phyloP scores from a whole-genome alignment of 2,329 filamentous ascomycete genomes.

The Magnaporthiopsis incrustans region DNA sequence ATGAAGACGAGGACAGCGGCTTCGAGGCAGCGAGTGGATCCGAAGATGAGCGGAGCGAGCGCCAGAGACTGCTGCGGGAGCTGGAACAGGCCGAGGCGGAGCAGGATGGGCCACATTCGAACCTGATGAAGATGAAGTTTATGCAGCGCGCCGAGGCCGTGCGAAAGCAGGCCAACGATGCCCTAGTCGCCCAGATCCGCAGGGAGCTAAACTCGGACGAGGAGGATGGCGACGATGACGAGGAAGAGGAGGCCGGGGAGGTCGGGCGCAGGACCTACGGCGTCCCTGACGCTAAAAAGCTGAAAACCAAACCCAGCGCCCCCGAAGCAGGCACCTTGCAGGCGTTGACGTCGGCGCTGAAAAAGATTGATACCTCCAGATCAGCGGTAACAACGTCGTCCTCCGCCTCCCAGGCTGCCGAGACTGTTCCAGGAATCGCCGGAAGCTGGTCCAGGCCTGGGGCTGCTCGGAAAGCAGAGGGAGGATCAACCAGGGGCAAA shows the following conservation, averaged over 20 bases:
- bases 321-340: background rate
- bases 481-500: background rate
- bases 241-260: conserved; percentile 44
- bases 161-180: conserved; percentile 72
- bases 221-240: conserved; percentile 39
- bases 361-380: background rate
- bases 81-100: conserved; percentile 36
- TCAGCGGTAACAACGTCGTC: background rate
- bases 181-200: conserved; percentile 60
- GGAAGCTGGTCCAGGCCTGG: conserved; percentile 6
- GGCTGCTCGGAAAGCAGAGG: background rate
- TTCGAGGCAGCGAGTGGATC: conserved; percentile 37
- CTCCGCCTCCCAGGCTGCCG: background rate
- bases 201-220: conserved; percentile 61
- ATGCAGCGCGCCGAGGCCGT: conserved; percentile 84
- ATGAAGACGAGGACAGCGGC: conserved; percentile 29
- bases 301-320: conserved; percentile 6
- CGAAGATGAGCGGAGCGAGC: conserved; percentile 52
- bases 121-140: conserved; percentile 80
- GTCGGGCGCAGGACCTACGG: conserved; percentile 67
- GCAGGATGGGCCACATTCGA: conserved; percentile 47
- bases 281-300: conserved; percentile 24
- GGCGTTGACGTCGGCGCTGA: background rate
- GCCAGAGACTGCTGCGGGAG: conserved; percentile 41
- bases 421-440: background rate